A percentile compares a stretch with the other conserved stretches of the same genome.
Evolutionary conservation across 306 rosid genomes (phyloP).

Genomic region (Trifolium fragiferum): DNA sequence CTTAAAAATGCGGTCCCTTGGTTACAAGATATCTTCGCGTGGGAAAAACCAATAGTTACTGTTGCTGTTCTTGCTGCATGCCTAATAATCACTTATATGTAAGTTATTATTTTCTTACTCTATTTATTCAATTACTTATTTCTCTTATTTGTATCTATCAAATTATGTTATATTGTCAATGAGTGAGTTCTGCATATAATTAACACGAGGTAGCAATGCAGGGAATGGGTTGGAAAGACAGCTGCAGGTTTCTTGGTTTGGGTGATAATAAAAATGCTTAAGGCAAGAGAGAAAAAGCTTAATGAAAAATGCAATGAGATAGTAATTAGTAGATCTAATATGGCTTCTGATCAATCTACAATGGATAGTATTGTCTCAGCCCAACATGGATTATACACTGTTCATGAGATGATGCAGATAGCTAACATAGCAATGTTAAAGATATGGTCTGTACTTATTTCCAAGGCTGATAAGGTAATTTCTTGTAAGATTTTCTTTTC

Average conservation of each 20-base stretch:
- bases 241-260: constrained; percentile 66
- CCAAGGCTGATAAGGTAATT: constrained; percentile 85
- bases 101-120: constrained; percentile 25
- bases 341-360: constrained; percentile 61
- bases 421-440: constrained; percentile 77
- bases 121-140: neutral
- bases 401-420: constrained; percentile 63
- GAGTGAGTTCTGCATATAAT: neutral
- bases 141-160: constrained; percentile 4
- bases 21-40: constrained; percentile 62
- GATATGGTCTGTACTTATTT: constrained; percentile 73
- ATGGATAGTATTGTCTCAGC: constrained; percentile 86
- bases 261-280: constrained; percentile 65
- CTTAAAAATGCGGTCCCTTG: constrained; percentile 49
- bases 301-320: constrained; percentile 66
- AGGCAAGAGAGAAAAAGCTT: constrained; percentile 53
- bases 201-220: constrained; percentile 44
- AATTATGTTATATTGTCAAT: constrained; percentile 8
- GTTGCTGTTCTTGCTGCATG: constrained; percentile 51
- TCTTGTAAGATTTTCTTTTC: neutral
- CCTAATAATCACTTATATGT: constrained; percentile 71
- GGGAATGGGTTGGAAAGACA: constrained; percentile 94
- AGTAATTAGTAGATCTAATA: constrained; percentile 51
- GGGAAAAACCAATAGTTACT: constrained; percentile 77
- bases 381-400: constrained; percentile 72